These are phyloP conservation scores for Schizophyllum commune DNA, from an alignment of 1,284 basidiomycete species.

Conservation along the genomic window DNA sequence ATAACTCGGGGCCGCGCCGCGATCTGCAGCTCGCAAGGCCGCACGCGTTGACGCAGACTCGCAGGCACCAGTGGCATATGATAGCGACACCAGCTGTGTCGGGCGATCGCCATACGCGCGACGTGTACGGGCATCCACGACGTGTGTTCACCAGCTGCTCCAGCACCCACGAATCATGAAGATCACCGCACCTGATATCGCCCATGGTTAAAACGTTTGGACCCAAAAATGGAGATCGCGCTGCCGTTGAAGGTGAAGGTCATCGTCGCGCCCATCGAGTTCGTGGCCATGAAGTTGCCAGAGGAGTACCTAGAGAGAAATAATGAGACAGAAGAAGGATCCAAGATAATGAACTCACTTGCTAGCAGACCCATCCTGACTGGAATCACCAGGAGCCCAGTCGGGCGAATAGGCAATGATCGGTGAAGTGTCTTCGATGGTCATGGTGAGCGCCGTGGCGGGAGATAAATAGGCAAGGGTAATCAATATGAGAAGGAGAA, in stretches of 20 bases:
- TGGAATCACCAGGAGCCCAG: constrained; percentile 23
- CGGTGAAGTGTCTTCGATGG: constrained; percentile 34
- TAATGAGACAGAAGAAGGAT: too few species aligned
- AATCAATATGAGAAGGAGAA: background rate
- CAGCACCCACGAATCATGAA: constrained; percentile 12
- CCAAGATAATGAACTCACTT: too few species aligned
- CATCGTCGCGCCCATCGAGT: constrained; percentile 17
- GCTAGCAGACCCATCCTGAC: constrained; percentile 1
- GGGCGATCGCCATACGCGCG: too few species aligned
- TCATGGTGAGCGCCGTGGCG: constrained; percentile 19
- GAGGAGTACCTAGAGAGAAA: constrained; percentile 23
- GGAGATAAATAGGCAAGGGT: background rate
- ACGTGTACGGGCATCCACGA: too few species aligned
- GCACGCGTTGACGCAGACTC: too few species aligned
- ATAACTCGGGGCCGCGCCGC: too few species aligned
- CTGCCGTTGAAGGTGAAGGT: constrained; percentile 27
- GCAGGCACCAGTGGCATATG: too few species aligned
- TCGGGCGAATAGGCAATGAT: constrained; percentile 26
- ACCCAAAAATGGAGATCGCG: constrained; percentile 24
- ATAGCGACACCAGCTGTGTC: too few species aligned
- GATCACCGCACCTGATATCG: constrained; percentile 10
- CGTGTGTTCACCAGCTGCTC: too few species aligned
- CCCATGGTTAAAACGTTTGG: constrained; percentile 24
- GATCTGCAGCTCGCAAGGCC: too few species aligned
- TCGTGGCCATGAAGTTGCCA: constrained; percentile 24